phyloP scores from a whole-genome alignment of 2,329 filamentous ascomycete species.

The Fusarium sp. region DNA sequence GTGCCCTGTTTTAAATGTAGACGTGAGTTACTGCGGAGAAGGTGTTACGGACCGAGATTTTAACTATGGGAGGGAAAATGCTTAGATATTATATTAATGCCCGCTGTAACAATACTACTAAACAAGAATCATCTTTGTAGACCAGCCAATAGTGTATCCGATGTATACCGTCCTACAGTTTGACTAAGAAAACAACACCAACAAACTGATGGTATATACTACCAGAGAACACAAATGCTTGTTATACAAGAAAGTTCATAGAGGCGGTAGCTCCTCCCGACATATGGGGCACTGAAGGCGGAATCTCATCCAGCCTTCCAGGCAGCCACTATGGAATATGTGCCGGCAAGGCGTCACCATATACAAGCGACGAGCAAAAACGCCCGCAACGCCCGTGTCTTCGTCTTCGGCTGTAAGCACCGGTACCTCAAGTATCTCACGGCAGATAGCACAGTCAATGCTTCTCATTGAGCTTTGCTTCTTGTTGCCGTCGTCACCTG shows the following conservation, averaged over 20 bases:
- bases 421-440: conserved; percentile 89
- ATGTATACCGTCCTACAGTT: background rate
- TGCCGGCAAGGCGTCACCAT: conserved; percentile 98
- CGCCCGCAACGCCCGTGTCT: conserved; percentile 68
- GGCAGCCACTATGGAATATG: conserved; percentile 90
- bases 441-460: conserved; percentile 96
- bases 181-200: background rate
- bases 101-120: background rate
- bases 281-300: conserved; percentile 95
- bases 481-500: conserved; percentile 52
- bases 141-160: conserved; percentile 5
- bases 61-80: background rate
- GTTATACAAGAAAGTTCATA: conserved; percentile 61
- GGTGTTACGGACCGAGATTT: conserved; percentile 8
- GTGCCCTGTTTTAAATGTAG: background rate
- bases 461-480: conserved; percentile 54
- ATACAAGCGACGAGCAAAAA: conserved; percentile 84
- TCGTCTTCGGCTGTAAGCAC: conserved; percentile 73
- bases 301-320: conserved; percentile 97
- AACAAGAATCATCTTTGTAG: background rate
- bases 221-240: background rate
- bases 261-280: conserved; percentile 85
- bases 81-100: background rate
- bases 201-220: background rate
- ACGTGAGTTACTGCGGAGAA: background rate